These are phyloP conservation scores for Agaricus blazei DNA, from an alignment of 768 basidiomycete genomes.

Conservation along the genomic window DNA sequence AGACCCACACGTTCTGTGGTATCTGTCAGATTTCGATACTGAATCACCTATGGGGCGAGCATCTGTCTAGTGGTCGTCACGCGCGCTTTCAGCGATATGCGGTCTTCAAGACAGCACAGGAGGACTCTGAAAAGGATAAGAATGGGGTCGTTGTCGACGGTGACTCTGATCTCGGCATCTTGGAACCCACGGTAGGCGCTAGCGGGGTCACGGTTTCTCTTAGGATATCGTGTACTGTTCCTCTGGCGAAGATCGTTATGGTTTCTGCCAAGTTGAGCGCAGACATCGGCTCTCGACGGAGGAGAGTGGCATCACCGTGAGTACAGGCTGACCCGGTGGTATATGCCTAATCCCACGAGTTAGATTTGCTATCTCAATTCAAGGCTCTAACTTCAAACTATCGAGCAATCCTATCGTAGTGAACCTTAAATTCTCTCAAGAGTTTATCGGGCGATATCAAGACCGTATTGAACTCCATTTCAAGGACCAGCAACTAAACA, in stretches of 20 bases:
- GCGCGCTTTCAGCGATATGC: constrained; percentile 30
- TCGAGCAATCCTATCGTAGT: constrained; percentile 23
- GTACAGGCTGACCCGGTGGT: no score
- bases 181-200: constrained; percentile 31
- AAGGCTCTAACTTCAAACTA: no score
- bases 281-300: neutral
- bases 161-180: constrained; percentile 45
- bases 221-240: constrained; percentile 24
- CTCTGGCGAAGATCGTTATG: constrained; percentile 24
- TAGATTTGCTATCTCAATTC: no score
- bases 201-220: constrained; percentile 16
- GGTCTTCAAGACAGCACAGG: constrained; percentile 35
- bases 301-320: no score
- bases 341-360: no score
- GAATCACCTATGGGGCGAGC: constrained; percentile 25
- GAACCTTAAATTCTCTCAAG: constrained; percentile 27
- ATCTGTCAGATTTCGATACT: constrained; percentile 22
- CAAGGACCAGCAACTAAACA: constrained; percentile 35
- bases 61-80: constrained; percentile 27
- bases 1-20: constrained; percentile 19
- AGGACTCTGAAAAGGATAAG: constrained; percentile 52
- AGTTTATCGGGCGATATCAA: constrained; percentile 41
- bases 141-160: constrained; percentile 42
- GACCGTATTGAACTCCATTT: constrained; percentile 52
- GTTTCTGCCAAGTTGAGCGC: constrained; percentile 5